A percentile compares a stretch with the other conserved stretches of the same genome.
Conservation (phyloP, 306 rosid genomes). For the apple (Malus domestica) region DNA sequence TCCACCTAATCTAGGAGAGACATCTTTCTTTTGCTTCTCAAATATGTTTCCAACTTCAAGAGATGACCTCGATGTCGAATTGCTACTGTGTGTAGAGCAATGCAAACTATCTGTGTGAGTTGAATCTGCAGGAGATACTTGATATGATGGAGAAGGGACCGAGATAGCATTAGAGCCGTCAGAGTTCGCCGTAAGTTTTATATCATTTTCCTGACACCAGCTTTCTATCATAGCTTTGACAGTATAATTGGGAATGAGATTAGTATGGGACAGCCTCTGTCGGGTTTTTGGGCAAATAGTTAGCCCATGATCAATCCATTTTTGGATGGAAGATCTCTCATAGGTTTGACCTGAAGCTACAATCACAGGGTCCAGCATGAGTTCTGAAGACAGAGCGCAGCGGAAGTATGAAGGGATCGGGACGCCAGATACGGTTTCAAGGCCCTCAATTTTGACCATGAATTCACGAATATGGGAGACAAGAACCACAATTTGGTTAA, state of each 20-base stretch:
- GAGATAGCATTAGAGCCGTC: constrained; percentile 19
- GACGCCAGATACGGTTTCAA: constrained; percentile 42
- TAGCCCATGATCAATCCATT: constrained; percentile 78
- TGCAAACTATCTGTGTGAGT: constrained; percentile 32
- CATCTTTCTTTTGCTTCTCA: constrained; percentile 43
- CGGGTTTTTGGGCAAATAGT: constrained; percentile 80
- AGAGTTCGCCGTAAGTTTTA: constrained; percentile 31
- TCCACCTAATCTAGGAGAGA: constrained; percentile 31
- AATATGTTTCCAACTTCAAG: constrained; percentile 41
- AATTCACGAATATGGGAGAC: constrained; percentile 55
- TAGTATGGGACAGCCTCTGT: constrained; percentile 59
- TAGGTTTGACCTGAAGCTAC: constrained; percentile 96
- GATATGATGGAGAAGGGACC: constrained; percentile 28
- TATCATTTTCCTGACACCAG: constrained; percentile 84
- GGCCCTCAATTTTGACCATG: constrained; percentile 43
- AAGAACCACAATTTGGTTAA: constrained; percentile 52
- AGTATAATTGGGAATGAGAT: constrained; percentile 74
- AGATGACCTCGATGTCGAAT: constrained; percentile 55
- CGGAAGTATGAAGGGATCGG: constrained; percentile 69
- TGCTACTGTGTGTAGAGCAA: constrained; percentile 19
- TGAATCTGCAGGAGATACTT: constrained; percentile 29
- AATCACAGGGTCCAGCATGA: constrained; percentile 87
- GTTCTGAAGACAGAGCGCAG: constrained; percentile 80
- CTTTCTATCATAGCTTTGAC: constrained; percentile 83
- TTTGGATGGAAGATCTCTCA: constrained; percentile 68